Conservation (phyloP, 768 basidiomycete genomes). For the Botryobasidium botryosum region DNA sequence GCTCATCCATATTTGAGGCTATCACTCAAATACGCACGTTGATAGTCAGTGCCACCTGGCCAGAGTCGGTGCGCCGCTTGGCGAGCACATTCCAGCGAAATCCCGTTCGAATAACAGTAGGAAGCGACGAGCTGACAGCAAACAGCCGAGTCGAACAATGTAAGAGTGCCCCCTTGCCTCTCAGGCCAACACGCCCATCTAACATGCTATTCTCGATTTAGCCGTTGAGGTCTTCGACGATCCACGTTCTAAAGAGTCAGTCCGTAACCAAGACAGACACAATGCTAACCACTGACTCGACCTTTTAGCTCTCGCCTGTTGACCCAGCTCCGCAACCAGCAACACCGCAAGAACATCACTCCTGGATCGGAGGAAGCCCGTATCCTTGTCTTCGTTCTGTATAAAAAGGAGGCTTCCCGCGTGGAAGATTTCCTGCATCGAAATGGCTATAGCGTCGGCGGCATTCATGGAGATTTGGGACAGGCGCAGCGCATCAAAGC, state of each 20-base stretch:
- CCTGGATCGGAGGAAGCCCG: constrained; percentile 35
- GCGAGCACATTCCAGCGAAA: constrained; percentile 74
- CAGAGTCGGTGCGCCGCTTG: constrained; percentile 76
- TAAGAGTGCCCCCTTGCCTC: no score
- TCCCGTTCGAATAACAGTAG: constrained; percentile 84
- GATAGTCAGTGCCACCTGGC: constrained; percentile 95
- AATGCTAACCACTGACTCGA: constrained; percentile 11
- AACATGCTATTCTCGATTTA: constrained; percentile 9
- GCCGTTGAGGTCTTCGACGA: constrained; percentile 84
- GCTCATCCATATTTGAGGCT: constrained; percentile 13
- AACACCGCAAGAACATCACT: neutral
- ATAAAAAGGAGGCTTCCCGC: constrained; percentile 94
- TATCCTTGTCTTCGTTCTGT: constrained; percentile 83
- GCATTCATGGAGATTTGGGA: constrained; percentile 81
- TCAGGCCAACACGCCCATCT: neutral
- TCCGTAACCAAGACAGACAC: constrained; percentile 9
- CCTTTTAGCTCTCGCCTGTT: constrained; percentile 39
- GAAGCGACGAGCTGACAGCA: constrained; percentile 86
- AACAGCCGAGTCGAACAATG: constrained; percentile 85
- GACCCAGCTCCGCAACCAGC: constrained; percentile 34
- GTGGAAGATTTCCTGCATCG: constrained; percentile 62
- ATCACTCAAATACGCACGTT: neutral
- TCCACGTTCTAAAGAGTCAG: constrained; percentile 65
- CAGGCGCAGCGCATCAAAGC: constrained; percentile 73
- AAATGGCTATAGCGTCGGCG: constrained; percentile 62